Evolutionary conservation across 2,329 filamentous ascomycete genomes (phyloP).

Genomic region (Zymoseptoria crescenta): DNA sequence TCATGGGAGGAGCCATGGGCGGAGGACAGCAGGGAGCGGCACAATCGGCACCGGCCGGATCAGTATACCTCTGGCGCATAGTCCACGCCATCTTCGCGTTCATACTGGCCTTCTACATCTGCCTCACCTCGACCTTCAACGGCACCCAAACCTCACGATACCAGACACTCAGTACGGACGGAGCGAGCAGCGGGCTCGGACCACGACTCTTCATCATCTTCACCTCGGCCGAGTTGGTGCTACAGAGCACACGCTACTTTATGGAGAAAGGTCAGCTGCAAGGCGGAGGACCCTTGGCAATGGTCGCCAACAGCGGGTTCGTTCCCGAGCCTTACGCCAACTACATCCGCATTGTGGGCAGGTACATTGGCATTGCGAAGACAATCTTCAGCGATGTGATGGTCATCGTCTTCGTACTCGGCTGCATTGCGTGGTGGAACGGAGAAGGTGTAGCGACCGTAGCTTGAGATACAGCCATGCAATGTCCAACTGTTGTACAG

Average conservation of each 20-base stretch:
- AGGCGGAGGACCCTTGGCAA: slow-evolving; percentile 56
- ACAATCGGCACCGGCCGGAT: slow-evolving; percentile 31
- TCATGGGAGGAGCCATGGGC: slow-evolving; percentile 32
- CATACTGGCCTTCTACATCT: slow-evolving; percentile 62
- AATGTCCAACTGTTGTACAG: not conserved
- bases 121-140: slow-evolving; percentile 59
- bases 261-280: slow-evolving; percentile 54
- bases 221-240: slow-evolving; percentile 63
- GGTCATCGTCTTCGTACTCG: slow-evolving; percentile 68
- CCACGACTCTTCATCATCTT: slow-evolving; percentile 71
- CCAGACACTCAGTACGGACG: slow-evolving; percentile 31
- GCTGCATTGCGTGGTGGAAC: slow-evolving; percentile 46
- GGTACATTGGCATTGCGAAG: slow-evolving; percentile 63
- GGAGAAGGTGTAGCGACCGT: slow-evolving; percentile 10
- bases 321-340: slow-evolving; percentile 57
- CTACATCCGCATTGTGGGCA: slow-evolving; percentile 53
- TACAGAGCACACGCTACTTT: slow-evolving; percentile 65
- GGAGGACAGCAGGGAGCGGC: slow-evolving; percentile 24
- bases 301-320: slow-evolving; percentile 49
- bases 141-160: slow-evolving; percentile 55
- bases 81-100: slow-evolving; percentile 67
- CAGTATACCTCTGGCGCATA: slow-evolving; percentile 58
- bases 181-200: slow-evolving; percentile 34
- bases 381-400: slow-evolving; percentile 67
- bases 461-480: slow-evolving; percentile 4